Evolutionary conservation across 2,329 filamentous ascomycete genomes (phyloP).

Genomic region (Neofusicoccum cordaticola): DNA sequence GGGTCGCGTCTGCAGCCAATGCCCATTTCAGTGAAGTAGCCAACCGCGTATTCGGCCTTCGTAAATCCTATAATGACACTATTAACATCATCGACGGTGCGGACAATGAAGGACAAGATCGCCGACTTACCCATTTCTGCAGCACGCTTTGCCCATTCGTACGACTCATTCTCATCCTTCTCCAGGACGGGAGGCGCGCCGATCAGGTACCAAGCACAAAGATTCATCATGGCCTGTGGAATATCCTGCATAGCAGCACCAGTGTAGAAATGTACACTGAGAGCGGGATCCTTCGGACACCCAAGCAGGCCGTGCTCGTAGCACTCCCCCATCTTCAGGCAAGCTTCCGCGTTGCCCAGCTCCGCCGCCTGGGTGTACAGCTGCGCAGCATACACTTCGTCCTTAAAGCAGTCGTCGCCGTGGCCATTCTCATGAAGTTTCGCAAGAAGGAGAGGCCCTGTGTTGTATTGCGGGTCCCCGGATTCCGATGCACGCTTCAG

Average conservation of each 20-base stretch:
- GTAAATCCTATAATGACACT: slow-evolving; percentile 49
- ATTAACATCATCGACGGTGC: neutral
- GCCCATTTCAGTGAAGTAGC: slow-evolving; percentile 98
- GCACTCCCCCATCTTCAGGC: slow-evolving; percentile 86
- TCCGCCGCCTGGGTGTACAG: slow-evolving; percentile 93
- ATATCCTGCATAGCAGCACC: slow-evolving; percentile 82
- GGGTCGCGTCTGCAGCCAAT: slow-evolving; percentile 92
- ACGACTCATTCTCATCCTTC: slow-evolving; percentile 93
- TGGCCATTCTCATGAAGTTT: slow-evolving; percentile 89
- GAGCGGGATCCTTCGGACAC: slow-evolving; percentile 84
- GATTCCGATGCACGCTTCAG: slow-evolving; percentile 88
- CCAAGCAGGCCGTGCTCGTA: slow-evolving; percentile 89
- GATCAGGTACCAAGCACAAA: slow-evolving; percentile 98
- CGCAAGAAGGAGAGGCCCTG: slow-evolving; percentile 86
- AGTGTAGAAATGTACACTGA: slow-evolving; percentile 98
- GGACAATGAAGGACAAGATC: neutral
- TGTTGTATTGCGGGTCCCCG: slow-evolving; percentile 88
- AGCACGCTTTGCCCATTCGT: slow-evolving; percentile 88
- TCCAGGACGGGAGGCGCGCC: slow-evolving; percentile 88
- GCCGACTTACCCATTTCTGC: slow-evolving; percentile 73
- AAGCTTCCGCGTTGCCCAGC: slow-evolving; percentile 81
- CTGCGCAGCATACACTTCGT: slow-evolving; percentile 86
- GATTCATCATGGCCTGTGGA: slow-evolving; percentile 89
- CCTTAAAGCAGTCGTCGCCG: slow-evolving; percentile 82
- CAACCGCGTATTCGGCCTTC: slow-evolving; percentile 87